Evolutionary conservation across 2,329 filamentous ascomycete genomes (phyloP).

Genomic region (Helicocarpus griseus): DNA sequence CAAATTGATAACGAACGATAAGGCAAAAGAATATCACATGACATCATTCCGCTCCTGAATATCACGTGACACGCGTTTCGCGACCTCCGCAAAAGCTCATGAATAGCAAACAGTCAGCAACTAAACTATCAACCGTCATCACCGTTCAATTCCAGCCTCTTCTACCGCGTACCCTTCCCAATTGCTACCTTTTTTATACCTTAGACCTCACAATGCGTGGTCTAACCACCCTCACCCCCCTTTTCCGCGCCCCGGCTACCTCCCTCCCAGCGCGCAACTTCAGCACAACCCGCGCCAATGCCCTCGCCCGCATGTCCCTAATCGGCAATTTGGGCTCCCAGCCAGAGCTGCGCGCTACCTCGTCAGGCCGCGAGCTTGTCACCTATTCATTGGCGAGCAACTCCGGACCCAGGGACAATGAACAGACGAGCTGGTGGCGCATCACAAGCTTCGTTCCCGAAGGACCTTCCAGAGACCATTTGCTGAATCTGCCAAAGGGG

Average conservation of each 20-base stretch:
- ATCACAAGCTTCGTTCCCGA: slow-evolving; percentile 62
- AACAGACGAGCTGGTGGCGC: slow-evolving; percentile 76
- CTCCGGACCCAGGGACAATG: slow-evolving; percentile 57
- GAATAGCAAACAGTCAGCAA: background rate
- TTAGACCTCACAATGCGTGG: slow-evolving; percentile 22
- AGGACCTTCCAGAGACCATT: slow-evolving; percentile 58
- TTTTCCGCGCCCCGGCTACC: slow-evolving; percentile 36
- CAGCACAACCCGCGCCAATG: slow-evolving; percentile 55
- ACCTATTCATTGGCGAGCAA: slow-evolving; percentile 67
- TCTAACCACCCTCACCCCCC: slow-evolving; percentile 44
- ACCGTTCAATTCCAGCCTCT: background rate
- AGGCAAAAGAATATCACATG: background rate
- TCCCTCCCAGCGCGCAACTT: slow-evolving; percentile 54
- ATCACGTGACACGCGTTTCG: background rate
- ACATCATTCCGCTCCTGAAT: background rate
- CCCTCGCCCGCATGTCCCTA: slow-evolving; percentile 72
- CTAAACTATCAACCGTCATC: background rate
- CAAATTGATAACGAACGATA: too few species aligned
- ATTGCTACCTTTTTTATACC: background rate
- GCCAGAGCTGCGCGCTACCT: slow-evolving; percentile 64
- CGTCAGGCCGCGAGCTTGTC: slow-evolving; percentile 63
- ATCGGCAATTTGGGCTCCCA: slow-evolving; percentile 73
- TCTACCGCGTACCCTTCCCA: background rate
- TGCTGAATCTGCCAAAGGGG: slow-evolving; percentile 74
- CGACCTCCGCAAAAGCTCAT: background rate